These are phyloP conservation scores for Populus nigra DNA, from an alignment of 345 rosid genomes.

Conservation along the genomic window DNA sequence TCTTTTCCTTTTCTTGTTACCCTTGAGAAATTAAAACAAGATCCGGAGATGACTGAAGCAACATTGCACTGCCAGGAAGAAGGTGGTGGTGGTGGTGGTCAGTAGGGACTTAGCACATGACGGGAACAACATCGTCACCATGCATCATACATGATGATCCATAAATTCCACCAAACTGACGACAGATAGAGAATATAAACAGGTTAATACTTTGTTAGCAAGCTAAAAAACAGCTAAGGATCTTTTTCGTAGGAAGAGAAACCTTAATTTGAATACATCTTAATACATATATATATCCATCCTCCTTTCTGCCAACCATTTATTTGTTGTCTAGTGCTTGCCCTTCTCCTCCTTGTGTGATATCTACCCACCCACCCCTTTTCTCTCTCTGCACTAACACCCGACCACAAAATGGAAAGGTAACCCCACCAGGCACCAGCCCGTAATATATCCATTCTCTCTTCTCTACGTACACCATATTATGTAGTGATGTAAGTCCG, in stretches of 20 bases:
- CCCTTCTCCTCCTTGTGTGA: background rate
- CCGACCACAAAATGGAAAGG: background rate
- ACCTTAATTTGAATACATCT: slow-evolving; percentile 19
- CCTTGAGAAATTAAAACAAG: background rate
- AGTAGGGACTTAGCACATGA: slow-evolving; percentile 16
- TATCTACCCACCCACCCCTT: background rate
- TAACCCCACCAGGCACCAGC: slow-evolving; percentile 8
- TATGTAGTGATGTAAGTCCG: slow-evolving; percentile 9
- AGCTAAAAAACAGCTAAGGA: slow-evolving; percentile 22
- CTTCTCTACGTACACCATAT: background rate
- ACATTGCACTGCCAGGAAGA: background rate
- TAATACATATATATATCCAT: background rate
- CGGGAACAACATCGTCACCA: slow-evolving; percentile 18
- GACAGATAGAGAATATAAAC: background rate
- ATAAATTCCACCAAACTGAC: slow-evolving; percentile 14
- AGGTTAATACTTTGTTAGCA: background rate
- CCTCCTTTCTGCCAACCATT: background rate
- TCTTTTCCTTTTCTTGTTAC: background rate
- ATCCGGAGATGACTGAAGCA: background rate
- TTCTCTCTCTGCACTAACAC: background rate
- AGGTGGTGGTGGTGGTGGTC: background rate
- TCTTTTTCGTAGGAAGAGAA: slow-evolving; percentile 61
- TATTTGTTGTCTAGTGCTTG: slow-evolving; percentile 2
- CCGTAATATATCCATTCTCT: background rate
- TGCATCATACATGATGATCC: slow-evolving; percentile 6